Conservation (phyloP, 2,329 filamentous ascomycete species). For the Esteya vermicola region DNA sequence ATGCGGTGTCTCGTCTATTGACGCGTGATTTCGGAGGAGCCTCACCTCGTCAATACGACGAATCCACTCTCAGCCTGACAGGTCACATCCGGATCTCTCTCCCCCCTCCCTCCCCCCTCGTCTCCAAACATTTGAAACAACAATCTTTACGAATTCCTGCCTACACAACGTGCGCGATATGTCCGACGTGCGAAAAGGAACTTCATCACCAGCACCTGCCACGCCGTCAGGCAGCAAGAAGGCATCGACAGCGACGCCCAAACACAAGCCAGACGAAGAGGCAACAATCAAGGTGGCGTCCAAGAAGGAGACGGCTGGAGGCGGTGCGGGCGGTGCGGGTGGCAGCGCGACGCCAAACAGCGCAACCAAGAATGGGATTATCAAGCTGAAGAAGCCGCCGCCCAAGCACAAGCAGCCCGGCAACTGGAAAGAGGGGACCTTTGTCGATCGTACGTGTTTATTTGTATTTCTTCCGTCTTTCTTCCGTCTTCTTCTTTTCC, state of each 20-base stretch:
- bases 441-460: slow-evolving; percentile 41
- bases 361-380: slow-evolving; percentile 25
- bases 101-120: not conserved
- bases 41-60: no score
- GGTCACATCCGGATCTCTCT: no score
- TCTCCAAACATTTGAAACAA: no score
- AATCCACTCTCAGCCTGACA: no score
- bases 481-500: not conserved
- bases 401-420: slow-evolving; percentile 53
- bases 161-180: slow-evolving; percentile 7
- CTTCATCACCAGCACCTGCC: slow-evolving; percentile 10
- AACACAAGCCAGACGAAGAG: slow-evolving; percentile 35
- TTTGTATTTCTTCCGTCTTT: not conserved
- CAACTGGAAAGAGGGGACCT: slow-evolving; percentile 56
- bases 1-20: no score
- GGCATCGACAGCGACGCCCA: slow-evolving; percentile 12
- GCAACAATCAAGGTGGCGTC: slow-evolving; percentile 49
- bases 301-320: no score
- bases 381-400: slow-evolving; percentile 49
- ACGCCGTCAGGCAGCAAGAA: slow-evolving; percentile 6
- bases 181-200: slow-evolving; percentile 17
- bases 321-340: no score
- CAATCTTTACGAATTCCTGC: not conserved
- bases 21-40: no score
- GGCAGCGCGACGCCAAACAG: slow-evolving; percentile 11